Evolutionary conservation across 352 stramenopile genomes (phyloP), one percentile per base, ranked within the genome.

Genomic region (Phytophthora aleatoria): DNA sequence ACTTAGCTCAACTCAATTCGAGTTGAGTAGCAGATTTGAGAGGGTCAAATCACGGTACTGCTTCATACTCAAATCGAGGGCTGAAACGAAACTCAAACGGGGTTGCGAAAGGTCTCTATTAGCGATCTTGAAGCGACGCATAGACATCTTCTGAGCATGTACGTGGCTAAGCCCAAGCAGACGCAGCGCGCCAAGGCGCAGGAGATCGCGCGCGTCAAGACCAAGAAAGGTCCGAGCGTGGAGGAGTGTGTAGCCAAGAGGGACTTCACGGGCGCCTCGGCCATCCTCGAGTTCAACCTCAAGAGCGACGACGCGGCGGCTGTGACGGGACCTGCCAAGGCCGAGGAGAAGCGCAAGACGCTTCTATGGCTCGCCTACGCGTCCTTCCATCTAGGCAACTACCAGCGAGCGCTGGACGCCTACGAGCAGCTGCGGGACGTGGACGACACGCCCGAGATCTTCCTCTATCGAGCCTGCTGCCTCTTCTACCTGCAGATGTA

Each of bases 331-430:
- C 67, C 62, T 15, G 81, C 63, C 15, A 73, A 71, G 16, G 69
- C 60, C 0, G 74, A 83, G 13, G 83, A 91, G 55, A 88, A 85
- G 67, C 71, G 78, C 53, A 87, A 85, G 74, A 89, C 77, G 38
- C 69, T 98, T 28, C 61, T 98, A 52, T 99, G 96, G 96, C 85
- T 98, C 12, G 96, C 85, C 1, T 99, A 99, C 77, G 96, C 91
- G 50, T 92, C 92, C 15, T 98, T 97, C 57, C 95, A 98, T 67
- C 56, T 98, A 26, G 94, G 94, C 35, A 92, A 98, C 65, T 98
- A 98, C 78, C 85, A 98, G 70, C 80, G 89, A 28, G 81, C 96
- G 13, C 80, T 98, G 49, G 94, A 98, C 54, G 81, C 83, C 30
- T 98, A 98, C 68, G 70, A 94, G 20, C 84, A 94, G 56, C 70